Evolutionary conservation across 352 stramenopile genomes (phyloP).

Genomic region (Pythium aquatile): DNA sequence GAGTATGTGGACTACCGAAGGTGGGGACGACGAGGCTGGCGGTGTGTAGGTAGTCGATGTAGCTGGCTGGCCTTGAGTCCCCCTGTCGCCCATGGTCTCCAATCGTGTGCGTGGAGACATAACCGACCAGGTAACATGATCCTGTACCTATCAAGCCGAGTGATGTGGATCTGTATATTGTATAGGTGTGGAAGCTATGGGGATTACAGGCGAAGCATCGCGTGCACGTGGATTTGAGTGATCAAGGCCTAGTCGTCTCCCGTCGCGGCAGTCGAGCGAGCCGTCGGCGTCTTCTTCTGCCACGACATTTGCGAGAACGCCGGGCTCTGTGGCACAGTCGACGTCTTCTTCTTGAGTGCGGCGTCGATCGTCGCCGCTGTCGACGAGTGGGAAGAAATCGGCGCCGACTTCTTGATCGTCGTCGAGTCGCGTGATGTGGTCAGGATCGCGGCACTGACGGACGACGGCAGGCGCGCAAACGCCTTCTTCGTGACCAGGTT

Average conservation of each 20-base stretch:
- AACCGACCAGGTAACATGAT: not conserved
- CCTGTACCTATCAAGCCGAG: not conserved
- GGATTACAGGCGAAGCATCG: not conserved
- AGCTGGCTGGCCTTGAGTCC: not conserved
- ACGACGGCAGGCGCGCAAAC: conserved; percentile 75
- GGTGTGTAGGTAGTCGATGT: not conserved
- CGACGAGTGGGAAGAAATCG: conserved; percentile 1
- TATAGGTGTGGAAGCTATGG: not conserved
- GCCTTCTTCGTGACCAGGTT: conserved; percentile 84
- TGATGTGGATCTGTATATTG: not conserved
- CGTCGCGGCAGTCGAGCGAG: conserved; percentile 7
- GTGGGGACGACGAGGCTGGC: not conserved
- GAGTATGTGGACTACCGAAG: not conserved
- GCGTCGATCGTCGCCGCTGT: conserved; percentile 23
- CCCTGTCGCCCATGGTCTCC: not conserved
- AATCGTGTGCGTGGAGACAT: not conserved
- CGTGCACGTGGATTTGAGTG: not conserved
- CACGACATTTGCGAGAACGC: conserved; percentile 85
- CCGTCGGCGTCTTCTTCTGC: conserved; percentile 53
- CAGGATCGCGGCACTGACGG: conserved; percentile 66
- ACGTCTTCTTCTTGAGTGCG: conserved; percentile 24
- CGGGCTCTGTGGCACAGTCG: conserved; percentile 57
- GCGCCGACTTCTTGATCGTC: conserved; percentile 27
- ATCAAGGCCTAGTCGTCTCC: not conserved
- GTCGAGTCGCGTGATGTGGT: conserved; percentile 32